Conservation (phyloP, 768 basidiomycete genomes). For the Podaxis mareebaensis region DNA sequence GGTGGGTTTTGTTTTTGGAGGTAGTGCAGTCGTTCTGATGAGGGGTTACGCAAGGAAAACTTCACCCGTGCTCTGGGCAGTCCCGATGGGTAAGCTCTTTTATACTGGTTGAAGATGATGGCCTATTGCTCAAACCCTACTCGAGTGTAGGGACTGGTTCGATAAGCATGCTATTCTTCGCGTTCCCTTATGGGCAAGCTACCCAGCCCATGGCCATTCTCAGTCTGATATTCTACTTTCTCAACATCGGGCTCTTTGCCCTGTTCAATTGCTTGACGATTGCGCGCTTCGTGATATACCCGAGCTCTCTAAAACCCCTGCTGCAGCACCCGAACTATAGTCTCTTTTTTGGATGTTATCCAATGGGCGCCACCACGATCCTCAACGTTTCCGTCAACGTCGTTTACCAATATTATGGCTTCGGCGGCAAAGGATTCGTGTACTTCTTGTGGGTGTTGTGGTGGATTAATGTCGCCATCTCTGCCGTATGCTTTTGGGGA, state of each 20-base stretch:
- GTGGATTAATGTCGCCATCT: slow-evolving; percentile 65
- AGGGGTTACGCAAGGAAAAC: slow-evolving; percentile 30
- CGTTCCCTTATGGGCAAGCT: slow-evolving; percentile 53
- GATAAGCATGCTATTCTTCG: slow-evolving; percentile 55
- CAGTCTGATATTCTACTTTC: slow-evolving; percentile 52
- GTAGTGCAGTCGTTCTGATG: not conserved
- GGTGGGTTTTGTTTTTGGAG: not conserved
- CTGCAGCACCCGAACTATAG: slow-evolving; percentile 46
- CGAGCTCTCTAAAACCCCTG: slow-evolving; percentile 42
- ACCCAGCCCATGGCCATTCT: slow-evolving; percentile 39
- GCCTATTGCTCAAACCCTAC: not conserved
- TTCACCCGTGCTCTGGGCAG: slow-evolving; percentile 44
- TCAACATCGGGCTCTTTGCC: slow-evolving; percentile 57
- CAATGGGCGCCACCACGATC: slow-evolving; percentile 64
- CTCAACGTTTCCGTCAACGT: slow-evolving; percentile 50
- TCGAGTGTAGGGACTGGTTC: slow-evolving; percentile 41
- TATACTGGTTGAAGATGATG: not conserved
- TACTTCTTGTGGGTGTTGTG: slow-evolving; percentile 63
- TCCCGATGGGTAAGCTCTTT: slow-evolving; percentile 40
- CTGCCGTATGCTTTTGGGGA: slow-evolving; percentile 59
- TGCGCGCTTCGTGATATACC: slow-evolving; percentile 54
- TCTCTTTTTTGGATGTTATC: slow-evolving; percentile 46
- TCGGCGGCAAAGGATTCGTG: slow-evolving; percentile 55
- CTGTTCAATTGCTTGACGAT: slow-evolving; percentile 45
- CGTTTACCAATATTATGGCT: slow-evolving; percentile 41